Base-by-base conservation (phyloP, 768 basidiomycete species). In the Lyophyllum decastes region DNA sequence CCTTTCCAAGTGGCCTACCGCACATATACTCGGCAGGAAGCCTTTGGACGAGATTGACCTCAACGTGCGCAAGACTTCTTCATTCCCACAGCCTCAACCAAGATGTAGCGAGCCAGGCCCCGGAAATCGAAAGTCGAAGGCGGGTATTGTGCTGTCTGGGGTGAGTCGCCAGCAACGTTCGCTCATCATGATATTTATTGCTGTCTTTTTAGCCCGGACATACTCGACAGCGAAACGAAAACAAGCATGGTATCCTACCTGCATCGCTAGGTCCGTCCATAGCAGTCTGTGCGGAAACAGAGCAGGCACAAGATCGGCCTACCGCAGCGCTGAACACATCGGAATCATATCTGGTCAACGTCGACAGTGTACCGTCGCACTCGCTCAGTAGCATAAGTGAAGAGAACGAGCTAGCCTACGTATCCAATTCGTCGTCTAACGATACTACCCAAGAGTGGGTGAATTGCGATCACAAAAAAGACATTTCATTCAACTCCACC, bases 1-100 rank as follows among this genome's bases (percentile, higher is more conserved):
- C 33, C 46, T 64, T n/a, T 40, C 52, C 38, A 58, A 58, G n/a
- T 57, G 62, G 54, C 49, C 57, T 17, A 41, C 50, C 30, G 47
- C 49, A 19, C 46, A 55, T 17, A 19, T 10, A 10, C 9, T 45
- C 33, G 12, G 55, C 26, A 58, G 57, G 24, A 54, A 55, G 25
- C 46, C 49, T 17, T 25, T 60, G 27, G 49, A 52, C 30, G 58
- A 60, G 25, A 24, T 61, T 7, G 57, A 61, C 54, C 48, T 47
- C 57, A 55, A 58, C 43, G 25, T 50, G 3, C 52, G 55, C 50
- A 57, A 49, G 24, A 27, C 46, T 8, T n/a, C 46, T 16, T 25
- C 30, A 16, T 19, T 48, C 26, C 11, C 47, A 27, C 4, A 11
- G 22, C 47, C 49, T 47, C 40, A 47, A 7, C 16, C 26, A 25